Evolutionary conservation across 768 basidiomycete species (phyloP).

Genomic region (Dictyophora rubrovolvata): DNA sequence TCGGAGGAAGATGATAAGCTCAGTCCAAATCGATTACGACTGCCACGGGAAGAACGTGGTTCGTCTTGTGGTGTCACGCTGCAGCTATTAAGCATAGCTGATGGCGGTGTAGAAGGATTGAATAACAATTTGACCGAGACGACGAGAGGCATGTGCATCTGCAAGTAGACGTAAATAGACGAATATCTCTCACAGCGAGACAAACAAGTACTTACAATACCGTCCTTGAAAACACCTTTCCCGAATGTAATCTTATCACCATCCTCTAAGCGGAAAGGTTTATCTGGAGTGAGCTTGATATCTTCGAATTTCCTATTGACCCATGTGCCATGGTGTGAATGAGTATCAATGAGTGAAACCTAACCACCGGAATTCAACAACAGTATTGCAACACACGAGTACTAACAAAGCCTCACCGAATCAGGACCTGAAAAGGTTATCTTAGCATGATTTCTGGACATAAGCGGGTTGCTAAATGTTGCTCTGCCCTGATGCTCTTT

Average conservation of each 20-base stretch:
- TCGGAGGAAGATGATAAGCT: neutral
- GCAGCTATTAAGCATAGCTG: neutral
- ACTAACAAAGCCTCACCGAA: conserved; percentile 36
- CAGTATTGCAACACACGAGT: conserved; percentile 14
- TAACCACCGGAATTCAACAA: conserved; percentile 20
- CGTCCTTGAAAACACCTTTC: conserved; percentile 58
- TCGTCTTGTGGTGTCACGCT: neutral
- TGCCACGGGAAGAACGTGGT: neutral
- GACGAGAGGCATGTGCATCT: conserved; percentile 3
- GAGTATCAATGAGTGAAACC: conserved; percentile 62
- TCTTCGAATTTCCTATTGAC: conserved; percentile 31
- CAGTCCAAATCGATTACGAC: conserved; percentile 7
- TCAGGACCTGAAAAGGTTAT: conserved; percentile 63
- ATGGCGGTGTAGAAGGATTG: neutral
- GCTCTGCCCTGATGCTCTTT: conserved; percentile 36
- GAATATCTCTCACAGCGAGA: neutral
- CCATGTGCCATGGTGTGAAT: conserved; percentile 72
- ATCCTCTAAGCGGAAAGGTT: conserved; percentile 46
- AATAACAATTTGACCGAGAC: conserved; percentile 2
- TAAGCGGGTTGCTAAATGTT: conserved; percentile 67
- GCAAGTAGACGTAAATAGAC: neutral
- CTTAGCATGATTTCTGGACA: conserved; percentile 71
- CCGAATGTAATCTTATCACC: conserved; percentile 71
- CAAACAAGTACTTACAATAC: neutral
- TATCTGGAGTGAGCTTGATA: conserved; percentile 39